Percentiles rank a stretch among this genome's conserved stretches.
These are phyloP conservation scores for Botrytis paeoniae DNA, from an alignment of 2,329 filamentous ascomycete genomes.

Conservation along the genomic window DNA sequence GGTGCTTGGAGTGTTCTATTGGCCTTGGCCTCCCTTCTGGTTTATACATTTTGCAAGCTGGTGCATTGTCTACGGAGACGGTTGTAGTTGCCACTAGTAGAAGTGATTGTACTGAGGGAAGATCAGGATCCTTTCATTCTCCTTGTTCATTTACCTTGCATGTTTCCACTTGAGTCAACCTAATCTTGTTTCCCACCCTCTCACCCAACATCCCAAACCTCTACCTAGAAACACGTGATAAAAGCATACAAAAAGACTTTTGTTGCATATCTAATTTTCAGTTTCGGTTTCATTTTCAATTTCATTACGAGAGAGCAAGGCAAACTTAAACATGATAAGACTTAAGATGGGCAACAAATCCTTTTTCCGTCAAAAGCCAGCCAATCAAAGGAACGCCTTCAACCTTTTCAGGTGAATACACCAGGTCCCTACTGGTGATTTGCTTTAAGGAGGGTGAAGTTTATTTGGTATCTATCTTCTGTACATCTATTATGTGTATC, in stretches of 20 bases:
- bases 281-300: neutral
- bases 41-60: constrained; percentile 41
- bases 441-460: constrained; percentile 44
- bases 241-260: neutral
- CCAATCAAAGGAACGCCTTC: neutral
- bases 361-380: neutral
- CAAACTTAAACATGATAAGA: neutral
- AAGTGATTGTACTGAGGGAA: constrained; percentile 39
- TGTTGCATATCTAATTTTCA: neutral
- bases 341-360: neutral
- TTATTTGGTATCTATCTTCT: constrained; percentile 42
- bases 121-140: neutral
- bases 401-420: constrained; percentile 45
- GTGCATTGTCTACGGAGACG: constrained; percentile 45
- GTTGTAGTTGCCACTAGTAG: constrained; percentile 43
- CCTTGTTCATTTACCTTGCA: neutral
- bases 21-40: constrained; percentile 43
- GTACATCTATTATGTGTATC: constrained; percentile 1
- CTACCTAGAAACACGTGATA: neutral
- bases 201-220: neutral
- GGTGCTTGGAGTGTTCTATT: constrained; percentile 43
- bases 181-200: neutral
- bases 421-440: constrained; percentile 47
- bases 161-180: neutral
- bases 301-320: neutral